Evolutionary conservation across 2,329 filamentous ascomycete species (phyloP).

Genomic region (Calonectria pseudoreteaudii): DNA sequence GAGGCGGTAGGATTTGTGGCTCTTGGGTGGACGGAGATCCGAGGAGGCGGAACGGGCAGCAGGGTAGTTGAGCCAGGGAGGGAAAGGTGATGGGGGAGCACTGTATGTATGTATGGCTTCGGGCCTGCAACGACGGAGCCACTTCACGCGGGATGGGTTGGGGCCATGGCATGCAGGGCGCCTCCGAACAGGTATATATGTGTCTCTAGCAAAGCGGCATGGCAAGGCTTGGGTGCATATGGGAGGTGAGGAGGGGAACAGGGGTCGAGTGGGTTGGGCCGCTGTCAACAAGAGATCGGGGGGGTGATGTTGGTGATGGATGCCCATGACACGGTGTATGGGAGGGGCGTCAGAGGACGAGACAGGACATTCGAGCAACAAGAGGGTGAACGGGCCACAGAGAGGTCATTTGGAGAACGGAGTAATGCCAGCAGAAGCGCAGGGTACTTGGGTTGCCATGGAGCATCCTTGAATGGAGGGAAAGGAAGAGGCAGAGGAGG

Average conservation of each 20-base stretch:
- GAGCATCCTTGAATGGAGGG: conserved; percentile 7
- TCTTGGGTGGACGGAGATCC: conserved; percentile 29
- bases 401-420: neutral
- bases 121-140: conserved; percentile 15
- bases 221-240: conserved; percentile 19
- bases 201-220: conserved; percentile 4
- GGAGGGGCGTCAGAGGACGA: conserved; percentile 25
- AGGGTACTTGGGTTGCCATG: conserved; percentile 23
- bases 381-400: conserved; percentile 4
- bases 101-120: conserved; percentile 16
- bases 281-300: conserved; percentile 22
- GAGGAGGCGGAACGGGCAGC: conserved; percentile 25
- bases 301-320: conserved; percentile 12
- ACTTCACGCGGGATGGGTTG: conserved; percentile 17
- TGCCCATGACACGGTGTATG: conserved; percentile 9
- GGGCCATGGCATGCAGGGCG: conserved; percentile 15
- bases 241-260: conserved; percentile 13
- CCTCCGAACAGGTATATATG: conserved; percentile 21
- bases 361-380: conserved; percentile 17
- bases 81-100: conserved; percentile 28
- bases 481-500: neutral
- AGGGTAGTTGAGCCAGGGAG: conserved; percentile 16
- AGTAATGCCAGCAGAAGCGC: conserved; percentile 26
- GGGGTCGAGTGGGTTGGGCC: conserved; percentile 18
- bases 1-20: conserved; percentile 34